A percentile compares a stretch with the other conserved stretches of the same genome.
Conservation (phyloP, 2,329 filamentous ascomycete genomes). For the Fusarium brevicatenulatum region DNA sequence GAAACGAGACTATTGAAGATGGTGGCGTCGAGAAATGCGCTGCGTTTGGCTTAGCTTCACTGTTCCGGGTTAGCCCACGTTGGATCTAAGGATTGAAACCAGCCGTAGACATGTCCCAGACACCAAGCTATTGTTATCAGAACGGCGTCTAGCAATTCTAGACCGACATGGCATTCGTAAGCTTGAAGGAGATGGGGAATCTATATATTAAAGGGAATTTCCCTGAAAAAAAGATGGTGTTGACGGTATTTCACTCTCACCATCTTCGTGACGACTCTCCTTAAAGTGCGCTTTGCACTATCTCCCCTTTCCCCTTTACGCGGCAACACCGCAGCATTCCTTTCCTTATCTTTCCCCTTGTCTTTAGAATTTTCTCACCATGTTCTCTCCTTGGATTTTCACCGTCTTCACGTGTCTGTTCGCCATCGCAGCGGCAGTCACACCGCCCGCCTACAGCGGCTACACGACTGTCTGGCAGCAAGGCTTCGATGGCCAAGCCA, state of each 20-base stretch:
- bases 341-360: not conserved
- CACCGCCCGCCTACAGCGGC: slow-evolving; percentile 53
- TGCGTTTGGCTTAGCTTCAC: slow-evolving; percentile 1
- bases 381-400: slow-evolving; percentile 39
- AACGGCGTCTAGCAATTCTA: slow-evolving; percentile 15
- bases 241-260: not conserved
- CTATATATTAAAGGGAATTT: not conserved
- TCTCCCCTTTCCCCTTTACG: not conserved
- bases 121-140: slow-evolving; percentile 3
- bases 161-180: slow-evolving; percentile 8
- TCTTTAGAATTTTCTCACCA: slow-evolving; percentile 12
- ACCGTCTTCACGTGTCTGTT: slow-evolving; percentile 46
- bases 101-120: slow-evolving; percentile 15
- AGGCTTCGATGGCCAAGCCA: slow-evolving; percentile 52
- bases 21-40: slow-evolving; percentile 10
- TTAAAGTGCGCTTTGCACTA: not conserved
- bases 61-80: not conserved
- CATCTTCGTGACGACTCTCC: not conserved
- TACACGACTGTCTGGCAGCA: slow-evolving; percentile 56
- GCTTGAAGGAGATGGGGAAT: not conserved
- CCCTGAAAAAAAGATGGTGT: not conserved
- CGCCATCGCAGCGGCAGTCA: slow-evolving; percentile 49
- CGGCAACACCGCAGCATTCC: slow-evolving; percentile 19
- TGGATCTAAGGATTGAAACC: not conserved
- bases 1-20: not conserved